Conservation (phyloP, 148 eudicot genomes). For the Rhododendron vialii region DNA sequence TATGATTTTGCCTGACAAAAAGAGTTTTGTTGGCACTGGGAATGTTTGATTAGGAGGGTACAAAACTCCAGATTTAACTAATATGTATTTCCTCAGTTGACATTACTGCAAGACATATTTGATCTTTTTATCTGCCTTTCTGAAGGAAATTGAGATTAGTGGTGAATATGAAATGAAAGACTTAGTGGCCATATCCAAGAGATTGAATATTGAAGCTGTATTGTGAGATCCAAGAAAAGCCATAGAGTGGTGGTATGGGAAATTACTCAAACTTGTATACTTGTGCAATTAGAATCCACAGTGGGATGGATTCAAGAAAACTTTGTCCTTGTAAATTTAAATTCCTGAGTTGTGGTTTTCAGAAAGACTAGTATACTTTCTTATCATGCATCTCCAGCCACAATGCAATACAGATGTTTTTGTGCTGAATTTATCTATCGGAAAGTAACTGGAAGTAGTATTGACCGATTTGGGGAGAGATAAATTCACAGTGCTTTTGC, state of each 20-base stretch:
- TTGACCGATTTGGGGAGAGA: not conserved
- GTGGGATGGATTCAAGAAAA: not conserved
- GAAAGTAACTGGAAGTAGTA: not conserved
- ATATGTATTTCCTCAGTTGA: not conserved
- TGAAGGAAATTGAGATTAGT: not conserved
- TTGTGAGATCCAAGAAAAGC: not conserved
- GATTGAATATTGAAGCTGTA: not conserved
- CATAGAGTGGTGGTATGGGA: not conserved
- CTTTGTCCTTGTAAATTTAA: not conserved
- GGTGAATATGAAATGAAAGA: not conserved
- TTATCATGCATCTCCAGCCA: not conserved
- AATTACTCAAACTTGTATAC: not conserved
- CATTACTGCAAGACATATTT: not conserved
- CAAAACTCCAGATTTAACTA: not conserved
- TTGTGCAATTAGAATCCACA: not conserved
- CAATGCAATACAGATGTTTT: not conserved
- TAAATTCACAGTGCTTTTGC: not conserved
- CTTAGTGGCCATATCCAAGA: not conserved
- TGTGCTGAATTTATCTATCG: not conserved
- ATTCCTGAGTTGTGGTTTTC: not conserved
- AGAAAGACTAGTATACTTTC: not conserved
- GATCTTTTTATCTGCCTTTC: not conserved
- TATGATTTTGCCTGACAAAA: not conserved
- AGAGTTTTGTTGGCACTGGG: not conserved
- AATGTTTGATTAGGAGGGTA: slow-evolving; percentile 1